Base-by-base conservation (phyloP, 139 green algal species). In the Closterium sp. region DNA sequence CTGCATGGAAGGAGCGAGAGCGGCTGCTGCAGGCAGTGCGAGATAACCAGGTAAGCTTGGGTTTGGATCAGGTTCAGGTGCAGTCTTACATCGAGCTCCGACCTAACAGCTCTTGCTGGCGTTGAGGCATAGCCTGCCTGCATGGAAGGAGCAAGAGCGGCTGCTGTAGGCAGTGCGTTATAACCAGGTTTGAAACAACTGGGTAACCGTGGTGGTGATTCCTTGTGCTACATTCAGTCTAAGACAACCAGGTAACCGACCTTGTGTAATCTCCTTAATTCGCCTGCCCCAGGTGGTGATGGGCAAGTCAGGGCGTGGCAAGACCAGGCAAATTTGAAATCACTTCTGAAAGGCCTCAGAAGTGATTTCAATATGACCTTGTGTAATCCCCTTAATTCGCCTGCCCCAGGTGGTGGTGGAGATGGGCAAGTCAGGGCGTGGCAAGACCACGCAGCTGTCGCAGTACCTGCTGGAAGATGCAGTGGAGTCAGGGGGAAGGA, bases 1-100 rank as follows among this genome's bases (percentile, higher is more conserved):
- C 93, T 4, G 38, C 93, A 32, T 95, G 79, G 73, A 27, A 89
- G 11, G 93, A 92, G 38, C 22, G 45, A 13, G 32, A 93, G 31
- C 86, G 91, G 90, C 90, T 95, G 73, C 70, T 95, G 7, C 86
- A 91, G 29, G 93, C 93, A 4, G 32, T 95, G 5, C 28, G 10
- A 31, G 30, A 34, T 24, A 89, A 93, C 32, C 93, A 94, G 79
- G 93, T 79, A 79, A 13, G 17, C 17, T 27, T 79, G 62, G 17
- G 62, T 79, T 79, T 0, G 7, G n/a, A n/a, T n/a, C n/a, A n/a
- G n/a, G n/a, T n/a, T n/a, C n/a, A 9, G 5, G 38, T 50, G 38
- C 38, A 50, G 38, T 50, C 38, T 50, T 50, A 9, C 13, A 50
- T 7, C 7, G 38, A 50, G 5, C 38, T 50, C 38, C 1, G 7